A percentile compares a stretch with the other conserved stretches of the same genome.
Evolutionary conservation across 176 grass and related monocot genomes (phyloP).

Genomic region (Cenchrus purpureus): DNA sequence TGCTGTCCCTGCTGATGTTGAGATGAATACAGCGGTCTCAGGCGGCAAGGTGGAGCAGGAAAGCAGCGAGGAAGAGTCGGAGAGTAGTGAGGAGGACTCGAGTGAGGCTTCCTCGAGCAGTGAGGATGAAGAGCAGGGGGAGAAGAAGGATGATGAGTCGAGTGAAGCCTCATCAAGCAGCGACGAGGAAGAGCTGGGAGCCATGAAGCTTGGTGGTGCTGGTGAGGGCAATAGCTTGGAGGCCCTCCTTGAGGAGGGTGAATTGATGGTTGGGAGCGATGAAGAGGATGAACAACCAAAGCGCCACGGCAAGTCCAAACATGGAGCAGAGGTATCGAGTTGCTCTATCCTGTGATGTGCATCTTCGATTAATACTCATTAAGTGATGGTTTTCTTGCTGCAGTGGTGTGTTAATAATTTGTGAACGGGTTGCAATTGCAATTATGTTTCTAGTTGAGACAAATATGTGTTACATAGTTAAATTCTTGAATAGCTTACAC

Average conservation of each 20-base stretch:
- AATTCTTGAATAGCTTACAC: neutral
- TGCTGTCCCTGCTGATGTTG: neutral
- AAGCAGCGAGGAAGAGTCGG: conserved; percentile 44
- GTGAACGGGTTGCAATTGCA: too few relatives aligned
- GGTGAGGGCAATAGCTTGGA: conserved; percentile 13
- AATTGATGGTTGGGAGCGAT: conserved; percentile 58
- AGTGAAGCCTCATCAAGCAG: conserved; percentile 46
- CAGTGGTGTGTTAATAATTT: neutral
- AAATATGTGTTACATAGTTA: neutral
- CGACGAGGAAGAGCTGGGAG: conserved; percentile 31
- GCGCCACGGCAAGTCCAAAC: conserved; percentile 51
- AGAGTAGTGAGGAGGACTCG: conserved; percentile 37
- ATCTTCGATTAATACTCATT: neutral
- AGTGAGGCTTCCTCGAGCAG: conserved; percentile 48
- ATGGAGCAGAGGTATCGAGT: conserved; percentile 62
- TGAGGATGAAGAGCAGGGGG: conserved; percentile 35
- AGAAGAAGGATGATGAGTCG: conserved; percentile 47
- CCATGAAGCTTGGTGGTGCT: conserved; percentile 12
- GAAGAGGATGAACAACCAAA: conserved; percentile 45
- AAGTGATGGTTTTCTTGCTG: neutral
- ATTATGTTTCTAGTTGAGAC: neutral
- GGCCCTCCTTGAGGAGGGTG: conserved; percentile 71
- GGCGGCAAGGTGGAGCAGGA: conserved; percentile 26
- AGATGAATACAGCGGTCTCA: neutral
- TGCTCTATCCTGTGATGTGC: neutral